Evolutionary conservation across 176 grass and related monocot genomes (phyloP).

Genomic region (Chrysopogon serrulatus): DNA sequence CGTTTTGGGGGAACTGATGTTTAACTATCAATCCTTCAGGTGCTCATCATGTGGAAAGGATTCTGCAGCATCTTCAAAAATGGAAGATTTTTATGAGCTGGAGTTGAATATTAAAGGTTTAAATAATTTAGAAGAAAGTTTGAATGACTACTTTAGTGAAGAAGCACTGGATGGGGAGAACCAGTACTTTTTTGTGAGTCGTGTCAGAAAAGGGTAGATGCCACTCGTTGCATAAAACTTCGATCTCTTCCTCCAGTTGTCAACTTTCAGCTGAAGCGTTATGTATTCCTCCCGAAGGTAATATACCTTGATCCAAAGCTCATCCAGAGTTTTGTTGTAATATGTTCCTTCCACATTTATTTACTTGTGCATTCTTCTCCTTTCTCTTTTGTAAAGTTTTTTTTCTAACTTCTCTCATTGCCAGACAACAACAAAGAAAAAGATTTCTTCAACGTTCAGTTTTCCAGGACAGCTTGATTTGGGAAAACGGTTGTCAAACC

Average conservation of each 20-base stretch:
- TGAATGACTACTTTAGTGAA: slow-evolving; percentile 84
- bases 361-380: background rate
- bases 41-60: slow-evolving; percentile 90
- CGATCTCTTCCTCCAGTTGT: slow-evolving; percentile 76
- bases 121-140: slow-evolving; percentile 86
- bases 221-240: slow-evolving; percentile 89
- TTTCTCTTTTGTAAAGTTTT: slow-evolving; percentile 9
- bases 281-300: slow-evolving; percentile 95
- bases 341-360: background rate
- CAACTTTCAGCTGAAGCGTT: slow-evolving; percentile 96
- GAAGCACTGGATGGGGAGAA: slow-evolving; percentile 92
- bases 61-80: slow-evolving; percentile 93
- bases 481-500: slow-evolving; percentile 59
- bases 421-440: slow-evolving; percentile 97
- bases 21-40: slow-evolving; percentile 44
- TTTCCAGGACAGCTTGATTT: slow-evolving; percentile 75
- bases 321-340: background rate
- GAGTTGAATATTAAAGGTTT: slow-evolving; percentile 98
- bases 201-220: slow-evolving; percentile 83
- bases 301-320: slow-evolving; percentile 1
- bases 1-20: slow-evolving; percentile 26
- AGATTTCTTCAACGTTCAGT: slow-evolving; percentile 94
- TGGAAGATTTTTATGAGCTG: slow-evolving; percentile 96
- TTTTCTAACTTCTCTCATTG: slow-evolving; percentile 16
- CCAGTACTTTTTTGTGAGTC: slow-evolving; percentile 89